Percentiles rank a stretch among this genome's conserved stretches.
These are phyloP conservation scores for Hygrophila difformis DNA, from an alignment of 257 asterid genomes.

Conservation along the genomic window DNA sequence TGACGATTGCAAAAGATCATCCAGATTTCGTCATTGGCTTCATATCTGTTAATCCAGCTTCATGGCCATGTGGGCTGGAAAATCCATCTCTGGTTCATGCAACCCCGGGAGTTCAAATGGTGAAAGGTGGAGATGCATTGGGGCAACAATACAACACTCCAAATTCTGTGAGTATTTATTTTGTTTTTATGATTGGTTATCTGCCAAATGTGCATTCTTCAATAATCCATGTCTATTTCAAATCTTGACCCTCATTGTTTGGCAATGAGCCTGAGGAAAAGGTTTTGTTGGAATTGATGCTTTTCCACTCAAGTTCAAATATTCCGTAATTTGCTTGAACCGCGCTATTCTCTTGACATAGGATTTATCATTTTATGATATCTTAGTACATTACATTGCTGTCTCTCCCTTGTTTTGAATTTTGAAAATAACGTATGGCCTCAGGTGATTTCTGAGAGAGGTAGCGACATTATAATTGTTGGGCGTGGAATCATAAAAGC, in stretches of 20 bases:
- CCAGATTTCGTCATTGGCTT: constrained; percentile 92
- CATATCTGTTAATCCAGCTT: constrained; percentile 89
- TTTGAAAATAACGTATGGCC: constrained; percentile 7
- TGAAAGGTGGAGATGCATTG: constrained; percentile 85
- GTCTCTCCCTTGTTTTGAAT: not conserved
- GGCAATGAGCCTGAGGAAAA: too few species aligned
- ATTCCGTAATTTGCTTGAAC: too few species aligned
- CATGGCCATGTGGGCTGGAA: constrained; percentile 83
- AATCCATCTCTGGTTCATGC: constrained; percentile 80
- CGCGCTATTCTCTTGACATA: too few species aligned
- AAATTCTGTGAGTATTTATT: constrained; percentile 67
- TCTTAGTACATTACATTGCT: too few species aligned
- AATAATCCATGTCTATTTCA: too few species aligned
- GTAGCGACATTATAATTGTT: constrained; percentile 85
- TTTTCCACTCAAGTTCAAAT: too few species aligned
- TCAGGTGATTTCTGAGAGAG: constrained; percentile 83
- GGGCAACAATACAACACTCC: constrained; percentile 98
- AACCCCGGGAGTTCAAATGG: constrained; percentile 94
- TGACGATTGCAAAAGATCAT: constrained; percentile 86
- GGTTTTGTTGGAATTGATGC: too few species aligned
- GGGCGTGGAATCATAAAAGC: constrained; percentile 97
- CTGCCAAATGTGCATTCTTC: too few species aligned
- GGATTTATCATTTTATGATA: too few species aligned
- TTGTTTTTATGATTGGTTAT: too few species aligned
- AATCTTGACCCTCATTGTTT: too few species aligned